Evolutionary conservation across 2,329 filamentous ascomycete genomes (phyloP), one percentile per base, ranked within the genome.

Genomic region (Colletotrichum endophyticum): DNA sequence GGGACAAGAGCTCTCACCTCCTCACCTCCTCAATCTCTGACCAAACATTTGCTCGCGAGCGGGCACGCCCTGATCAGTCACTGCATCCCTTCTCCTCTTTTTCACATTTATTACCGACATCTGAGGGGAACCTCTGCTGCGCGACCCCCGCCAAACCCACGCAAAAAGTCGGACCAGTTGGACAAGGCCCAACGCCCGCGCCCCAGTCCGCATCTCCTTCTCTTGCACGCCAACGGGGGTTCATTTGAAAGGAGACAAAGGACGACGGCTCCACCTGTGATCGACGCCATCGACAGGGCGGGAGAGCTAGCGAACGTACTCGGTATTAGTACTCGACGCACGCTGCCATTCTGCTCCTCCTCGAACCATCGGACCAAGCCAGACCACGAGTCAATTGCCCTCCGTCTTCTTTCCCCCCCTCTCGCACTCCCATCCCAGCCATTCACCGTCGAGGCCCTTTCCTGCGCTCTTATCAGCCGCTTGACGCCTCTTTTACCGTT

Each of bases 221-320:
- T 68, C 57, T 76, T 49, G 63, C 70, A 76, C 64, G 59, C 70
- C 70, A 70, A 74, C 74, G 44, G 74, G 57, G 74, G 69, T 70
- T 74, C 74, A 69, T 73, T 76, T 66, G 63, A 73, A 76, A 76
- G 70, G 74, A 76, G 74, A 76, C 74, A 76, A 76, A 73, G 74
- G 70, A 69, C 64, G 36, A 27, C 49, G 44, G 71, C 61, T 66
- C 74, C 74, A 73, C 74, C 59, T 64, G 64, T 69, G 74, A 76
- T 76, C 74, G 70, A 73, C 74, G 27, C 74, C 74, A 53, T 76
- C 64, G 70, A 64, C 70, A 69, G 70, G 70, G 74, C 66, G 32
- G 64, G 66, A 62, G 69, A 64, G 70, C 70, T 69, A 70, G 70
- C 70, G 64, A 69, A 64, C 28, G 67, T 34, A 64, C 61, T 69